These are phyloP conservation scores for Penicillium daleae DNA, from an alignment of 495 filamentous ascomycete species.

Conservation along the genomic window DNA sequence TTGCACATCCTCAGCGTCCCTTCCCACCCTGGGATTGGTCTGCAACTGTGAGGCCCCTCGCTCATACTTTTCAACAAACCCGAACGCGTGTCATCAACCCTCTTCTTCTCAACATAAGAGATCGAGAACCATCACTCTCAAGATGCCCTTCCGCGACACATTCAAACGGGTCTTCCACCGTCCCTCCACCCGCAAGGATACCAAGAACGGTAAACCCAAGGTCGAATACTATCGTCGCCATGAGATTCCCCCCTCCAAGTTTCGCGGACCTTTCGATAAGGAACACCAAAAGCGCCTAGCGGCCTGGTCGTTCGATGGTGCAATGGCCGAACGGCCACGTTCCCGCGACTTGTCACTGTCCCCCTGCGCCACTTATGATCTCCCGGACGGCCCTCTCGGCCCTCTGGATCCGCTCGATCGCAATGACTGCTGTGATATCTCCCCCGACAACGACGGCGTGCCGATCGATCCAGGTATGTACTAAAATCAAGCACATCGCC, in stretches of 20 bases:
- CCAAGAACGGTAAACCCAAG: conserved; percentile 42
- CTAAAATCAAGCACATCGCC: conserved; percentile 6
- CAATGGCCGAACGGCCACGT: conserved; percentile 41
- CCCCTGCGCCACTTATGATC: conserved; percentile 41
- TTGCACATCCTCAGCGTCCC: conserved; percentile 44
- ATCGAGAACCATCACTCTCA: conserved; percentile 6
- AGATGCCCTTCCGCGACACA: conserved; percentile 53
- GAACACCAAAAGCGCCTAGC: conserved; percentile 53
- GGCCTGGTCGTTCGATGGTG: conserved; percentile 53
- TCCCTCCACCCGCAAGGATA: conserved; percentile 30
- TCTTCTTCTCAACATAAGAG: no score
- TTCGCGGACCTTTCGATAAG: conserved; percentile 54
- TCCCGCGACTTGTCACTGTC: conserved; percentile 44
- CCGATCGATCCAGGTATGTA: conserved; percentile 43
- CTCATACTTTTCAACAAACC: not conserved
- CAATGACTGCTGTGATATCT: conserved; percentile 20
- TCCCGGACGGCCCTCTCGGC: conserved; percentile 9
- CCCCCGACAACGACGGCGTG: conserved; percentile 30
- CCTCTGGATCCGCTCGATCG: conserved; percentile 10
- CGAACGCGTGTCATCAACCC: not conserved
- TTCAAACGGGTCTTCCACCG: conserved; percentile 47
- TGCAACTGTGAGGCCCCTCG: conserved; percentile 32
- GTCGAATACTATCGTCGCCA: conserved; percentile 55
- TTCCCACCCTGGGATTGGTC: conserved; percentile 42
- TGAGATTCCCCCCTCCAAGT: conserved; percentile 57